Conservation (phyloP, 805 yeast genomes). For the Metschnikowia kofuensis region DNA sequence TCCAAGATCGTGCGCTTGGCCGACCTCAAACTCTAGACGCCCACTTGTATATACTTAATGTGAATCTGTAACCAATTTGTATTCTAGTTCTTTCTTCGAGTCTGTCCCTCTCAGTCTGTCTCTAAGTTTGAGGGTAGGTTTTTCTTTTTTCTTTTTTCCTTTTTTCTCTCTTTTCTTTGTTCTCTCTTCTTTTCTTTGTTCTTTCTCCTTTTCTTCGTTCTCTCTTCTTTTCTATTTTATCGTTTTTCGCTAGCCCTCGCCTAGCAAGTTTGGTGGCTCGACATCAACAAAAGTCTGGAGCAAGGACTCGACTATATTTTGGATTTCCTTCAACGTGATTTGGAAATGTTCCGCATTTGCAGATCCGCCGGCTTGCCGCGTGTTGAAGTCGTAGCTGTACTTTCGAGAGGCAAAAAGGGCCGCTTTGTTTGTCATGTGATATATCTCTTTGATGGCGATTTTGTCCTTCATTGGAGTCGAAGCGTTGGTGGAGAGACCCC, state of each 20-base stretch:
- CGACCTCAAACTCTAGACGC: conserved; percentile 6
- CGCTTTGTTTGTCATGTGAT: conserved; percentile 39
- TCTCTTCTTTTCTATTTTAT: not conserved
- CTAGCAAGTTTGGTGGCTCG: conserved; percentile 13
- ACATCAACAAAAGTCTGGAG: conserved; percentile 37
- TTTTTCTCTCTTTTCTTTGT: too few species aligned
- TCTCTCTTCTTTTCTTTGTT: too few species aligned
- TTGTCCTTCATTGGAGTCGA: conserved; percentile 28
- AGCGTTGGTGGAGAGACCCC: conserved; percentile 32
- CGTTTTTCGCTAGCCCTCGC: not conserved
- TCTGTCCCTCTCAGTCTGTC: not conserved
- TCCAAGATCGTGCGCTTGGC: conserved; percentile 11
- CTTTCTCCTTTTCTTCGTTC: too few species aligned
- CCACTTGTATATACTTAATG: conserved; percentile 1
- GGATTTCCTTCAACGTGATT: conserved; percentile 30
- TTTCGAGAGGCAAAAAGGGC: conserved; percentile 40
- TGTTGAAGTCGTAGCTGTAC: conserved; percentile 28
- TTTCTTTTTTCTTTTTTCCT: too few species aligned
- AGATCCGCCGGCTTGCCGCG: not conserved
- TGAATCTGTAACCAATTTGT: too few species aligned
- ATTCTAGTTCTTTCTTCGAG: too few species aligned
- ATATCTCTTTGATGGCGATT: conserved; percentile 37
- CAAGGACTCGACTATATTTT: conserved; percentile 39
- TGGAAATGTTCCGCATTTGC: conserved; percentile 8
- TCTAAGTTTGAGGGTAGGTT: too few species aligned